Evolutionary conservation across 352 stramenopile genomes (phyloP), one percentile per base, ranked within the genome.

Genomic region (Globisporangium cederbergense): DNA sequence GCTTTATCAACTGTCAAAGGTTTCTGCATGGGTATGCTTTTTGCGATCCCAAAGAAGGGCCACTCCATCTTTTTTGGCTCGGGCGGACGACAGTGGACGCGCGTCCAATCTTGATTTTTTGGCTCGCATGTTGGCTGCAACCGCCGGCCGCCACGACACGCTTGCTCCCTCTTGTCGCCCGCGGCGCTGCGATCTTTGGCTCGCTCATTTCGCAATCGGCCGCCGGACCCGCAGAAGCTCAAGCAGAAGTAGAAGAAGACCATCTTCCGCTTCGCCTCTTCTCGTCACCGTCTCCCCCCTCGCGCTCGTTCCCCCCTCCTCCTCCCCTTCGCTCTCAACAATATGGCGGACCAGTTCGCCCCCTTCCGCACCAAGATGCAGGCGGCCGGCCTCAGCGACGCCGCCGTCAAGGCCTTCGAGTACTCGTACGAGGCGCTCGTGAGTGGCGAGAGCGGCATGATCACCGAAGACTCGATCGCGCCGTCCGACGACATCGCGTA

Each of bases 371-470:
- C 86, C 70, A 99, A 99, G 88, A 99, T 99, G 97, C 79, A 96
- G 72, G 84, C 84, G 38, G 97, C 97, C 25, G 95, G 96, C 51
- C 90, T 99, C 63, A 97, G 92, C 64, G 81, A 93, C 42, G 97
- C 97, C 20, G 96, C 96, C 63, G 98, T 99, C 79, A 96, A 97
- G 69, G 95, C 97, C 53, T 99, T 99, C 68, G 94, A 99, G 85
- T 98, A 93, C 71, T 98, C 95, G 51, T 99, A 99, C 83, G 86
- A 97, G 54, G 96, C 96, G 32, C 91, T 99, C 49, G 83, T 96
- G 66, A 92, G 87, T 64, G 92, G 92, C 68, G 91, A 97, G 60
- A 98, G 91, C 25, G 97, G 97, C 67, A 98, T 99, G 86, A 99
- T 99, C 74, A 72, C 93, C 36, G 97, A 99, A 76, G 75, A 76